phyloP scores from a whole-genome alignment of 257 asterid species.

The Capsicum chinense region DNA sequence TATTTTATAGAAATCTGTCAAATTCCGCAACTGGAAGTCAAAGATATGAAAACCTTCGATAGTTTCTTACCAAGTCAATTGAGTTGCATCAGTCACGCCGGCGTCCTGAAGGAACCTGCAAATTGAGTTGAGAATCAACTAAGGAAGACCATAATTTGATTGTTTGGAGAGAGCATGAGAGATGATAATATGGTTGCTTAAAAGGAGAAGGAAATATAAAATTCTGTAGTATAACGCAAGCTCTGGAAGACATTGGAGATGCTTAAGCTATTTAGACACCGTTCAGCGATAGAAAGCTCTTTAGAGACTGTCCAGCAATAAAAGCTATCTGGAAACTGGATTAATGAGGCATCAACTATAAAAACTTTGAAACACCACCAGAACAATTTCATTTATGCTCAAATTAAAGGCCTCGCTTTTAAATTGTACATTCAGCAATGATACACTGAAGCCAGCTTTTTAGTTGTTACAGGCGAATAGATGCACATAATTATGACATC shows the following conservation, averaged over 20 bases:
- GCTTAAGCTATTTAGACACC: background rate
- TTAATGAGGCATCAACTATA: too few relatives aligned
- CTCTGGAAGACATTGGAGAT: background rate
- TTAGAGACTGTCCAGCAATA: background rate
- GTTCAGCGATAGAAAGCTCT: background rate
- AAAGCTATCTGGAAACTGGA: too few relatives aligned
- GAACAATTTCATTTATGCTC: too few relatives aligned
- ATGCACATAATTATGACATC: too few relatives aligned
- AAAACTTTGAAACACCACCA: too few relatives aligned
- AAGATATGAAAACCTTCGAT: background rate
- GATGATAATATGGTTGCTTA: background rate
- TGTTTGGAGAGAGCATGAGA: background rate
- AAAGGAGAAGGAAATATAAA: background rate
- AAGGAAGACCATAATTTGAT: background rate
- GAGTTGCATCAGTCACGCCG: constrained; percentile 84
- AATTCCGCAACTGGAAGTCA: background rate
- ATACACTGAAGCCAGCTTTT: too few relatives aligned
- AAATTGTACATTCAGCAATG: too few relatives aligned
- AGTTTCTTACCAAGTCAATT: constrained; percentile 70
- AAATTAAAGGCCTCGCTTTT: too few relatives aligned
- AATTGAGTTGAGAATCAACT: constrained; percentile 26
- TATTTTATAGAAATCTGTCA: background rate
- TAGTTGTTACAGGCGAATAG: too few relatives aligned
- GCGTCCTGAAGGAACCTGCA: constrained; percentile 92
- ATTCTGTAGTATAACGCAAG: background rate